A percentile compares a stretch with the other conserved stretches of the same genome.
Evolutionary conservation across 2,329 filamentous ascomycete genomes (phyloP).

Genomic region (Pestalotiopsis fici): DNA sequence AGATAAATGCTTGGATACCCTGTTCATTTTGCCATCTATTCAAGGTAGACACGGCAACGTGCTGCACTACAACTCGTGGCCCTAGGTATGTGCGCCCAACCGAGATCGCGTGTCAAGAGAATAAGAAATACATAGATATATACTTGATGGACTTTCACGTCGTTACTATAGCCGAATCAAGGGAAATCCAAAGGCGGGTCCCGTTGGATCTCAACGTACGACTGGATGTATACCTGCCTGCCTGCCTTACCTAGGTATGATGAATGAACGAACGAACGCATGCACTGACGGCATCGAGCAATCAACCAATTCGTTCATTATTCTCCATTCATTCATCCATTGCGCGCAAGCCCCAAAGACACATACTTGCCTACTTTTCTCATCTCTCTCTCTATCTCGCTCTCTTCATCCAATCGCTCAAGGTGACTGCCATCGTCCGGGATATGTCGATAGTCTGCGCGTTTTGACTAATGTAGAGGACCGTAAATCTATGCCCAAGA

Average conservation of each 20-base stretch:
- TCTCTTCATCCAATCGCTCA: not conserved
- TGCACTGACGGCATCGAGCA: not conserved
- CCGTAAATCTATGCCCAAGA: not conserved
- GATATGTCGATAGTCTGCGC: not conserved
- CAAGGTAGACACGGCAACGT: slow-evolving; percentile 10
- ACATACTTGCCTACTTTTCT: not conserved
- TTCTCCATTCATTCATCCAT: not conserved
- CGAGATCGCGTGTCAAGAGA: not conserved
- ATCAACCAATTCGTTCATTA: not conserved
- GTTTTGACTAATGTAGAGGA: not conserved
- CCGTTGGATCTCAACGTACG: not conserved
- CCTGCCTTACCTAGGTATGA: not conserved
- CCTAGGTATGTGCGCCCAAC: not conserved
- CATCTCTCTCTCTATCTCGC: not conserved
- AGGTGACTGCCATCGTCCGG: slow-evolving; percentile 1
- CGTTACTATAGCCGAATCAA: no score
- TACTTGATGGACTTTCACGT: no score
- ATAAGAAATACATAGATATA: not conserved
- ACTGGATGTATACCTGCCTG: not conserved
- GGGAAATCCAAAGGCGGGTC: not conserved
- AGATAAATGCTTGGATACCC: not conserved
- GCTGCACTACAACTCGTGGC: not conserved
- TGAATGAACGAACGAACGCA: not conserved
- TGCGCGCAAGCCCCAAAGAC: not conserved
- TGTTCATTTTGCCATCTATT: not conserved